Evolutionary conservation across 139 green algal species (phyloP), one percentile per base, ranked within the genome.

Genomic region (Microglena sp.): DNA sequence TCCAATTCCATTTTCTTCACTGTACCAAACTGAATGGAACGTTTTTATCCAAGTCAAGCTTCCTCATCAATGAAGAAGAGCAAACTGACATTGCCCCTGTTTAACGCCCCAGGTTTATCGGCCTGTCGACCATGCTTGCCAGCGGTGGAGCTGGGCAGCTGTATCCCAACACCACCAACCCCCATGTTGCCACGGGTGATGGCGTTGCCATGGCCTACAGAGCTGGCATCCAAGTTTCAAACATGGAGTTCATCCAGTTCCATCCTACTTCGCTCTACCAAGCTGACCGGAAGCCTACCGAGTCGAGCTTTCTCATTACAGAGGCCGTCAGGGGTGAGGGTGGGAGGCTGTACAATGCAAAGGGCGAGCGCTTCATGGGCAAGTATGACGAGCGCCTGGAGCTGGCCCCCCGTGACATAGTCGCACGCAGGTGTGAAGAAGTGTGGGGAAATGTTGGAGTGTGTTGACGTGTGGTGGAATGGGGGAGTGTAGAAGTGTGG

Each of bases 211-310:
- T 99, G 83, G 92, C 94, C 0, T 85, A 86, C 57, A 78, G 92
- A 36, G 94, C 90, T 0, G 69, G 76, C 18, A 91, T 88, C 1
- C 62, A 62, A 11, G 74, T 97, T 5, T 82, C 77, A 32, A 96
- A 98, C 86, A 95, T 99, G 87, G 93, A 98, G 74, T 99, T 99
- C 76, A 79, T 98, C 26, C 93, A 99, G 86, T 98, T 99, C 79
- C 93, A 99, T 80, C 93, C 93, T 0, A 97, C 92, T 1, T 79
- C 79, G 1, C 76, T 97, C 0, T 91, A 79, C 61, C 67, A 94
- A 96, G 79, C 91, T 85, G 21, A 35, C 7, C n/a, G 33, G 35
- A 29, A 73, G 33, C 64, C 68, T n/a, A 26, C 62, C 0, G 44
- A 15, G 33, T 50, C 24, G 15, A 84, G 83, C 29, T 97, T 95